Percentiles rank a stretch among this genome's conserved stretches.
Conservation (phyloP, 2,329 filamentous ascomycete genomes). For the Ophiocordyceps camponoti-floridani region DNA sequence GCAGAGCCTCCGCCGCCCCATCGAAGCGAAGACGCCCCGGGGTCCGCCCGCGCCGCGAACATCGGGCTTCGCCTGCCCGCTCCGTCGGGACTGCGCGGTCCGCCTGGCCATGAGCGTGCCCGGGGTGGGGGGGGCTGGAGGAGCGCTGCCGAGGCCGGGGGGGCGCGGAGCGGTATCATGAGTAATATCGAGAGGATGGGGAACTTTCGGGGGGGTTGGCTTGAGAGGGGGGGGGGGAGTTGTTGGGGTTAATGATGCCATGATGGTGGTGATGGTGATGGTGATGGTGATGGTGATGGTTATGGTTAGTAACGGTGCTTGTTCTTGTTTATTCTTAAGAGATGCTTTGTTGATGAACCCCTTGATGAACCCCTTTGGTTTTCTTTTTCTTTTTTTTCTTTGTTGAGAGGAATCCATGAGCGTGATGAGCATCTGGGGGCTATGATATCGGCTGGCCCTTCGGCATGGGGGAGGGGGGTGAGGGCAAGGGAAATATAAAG, state of each 20-base stretch:
- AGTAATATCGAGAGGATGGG: constrained; percentile 82
- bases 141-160: constrained; percentile 28
- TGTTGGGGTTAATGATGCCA: background rate
- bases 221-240: background rate
- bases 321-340: background rate
- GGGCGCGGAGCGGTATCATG: constrained; percentile 52
- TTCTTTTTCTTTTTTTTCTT: too few species aligned
- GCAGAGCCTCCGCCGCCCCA: background rate
- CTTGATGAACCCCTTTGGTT: too few species aligned
- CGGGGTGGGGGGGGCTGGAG: constrained; percentile 17
- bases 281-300: background rate
- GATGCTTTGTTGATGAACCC: background rate
- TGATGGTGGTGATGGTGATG: background rate
- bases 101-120: constrained; percentile 21
- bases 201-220: constrained; percentile 27
- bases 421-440: too few species aligned
- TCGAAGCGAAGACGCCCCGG: constrained; percentile 16
- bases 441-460: too few species aligned
- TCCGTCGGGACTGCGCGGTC: constrained; percentile 37
- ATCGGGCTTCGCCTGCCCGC: constrained; percentile 18
- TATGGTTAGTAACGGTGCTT: background rate
- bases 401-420: too few species aligned
- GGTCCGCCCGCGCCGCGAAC: too few species aligned
- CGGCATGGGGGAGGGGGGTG: too few species aligned
- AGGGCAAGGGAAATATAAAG: too few species aligned